These are phyloP conservation scores for Dendrocalamus sinicus DNA, from an alignment of 176 grass and related monocot species.

Conservation along the genomic window DNA sequence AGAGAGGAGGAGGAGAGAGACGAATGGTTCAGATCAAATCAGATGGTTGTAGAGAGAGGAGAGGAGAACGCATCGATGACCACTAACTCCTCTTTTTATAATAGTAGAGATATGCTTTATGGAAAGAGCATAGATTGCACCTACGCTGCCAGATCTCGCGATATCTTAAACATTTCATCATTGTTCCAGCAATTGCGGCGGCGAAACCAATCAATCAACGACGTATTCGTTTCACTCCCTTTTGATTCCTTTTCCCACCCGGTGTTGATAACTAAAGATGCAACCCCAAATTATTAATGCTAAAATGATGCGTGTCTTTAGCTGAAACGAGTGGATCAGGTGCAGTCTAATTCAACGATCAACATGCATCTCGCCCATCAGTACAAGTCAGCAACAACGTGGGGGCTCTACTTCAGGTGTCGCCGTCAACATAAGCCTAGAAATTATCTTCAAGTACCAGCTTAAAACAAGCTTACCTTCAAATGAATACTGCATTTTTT, in stretches of 20 bases:
- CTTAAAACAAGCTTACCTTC: too few species aligned
- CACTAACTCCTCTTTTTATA: too few species aligned
- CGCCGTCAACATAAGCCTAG: neutral
- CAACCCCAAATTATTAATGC: neutral
- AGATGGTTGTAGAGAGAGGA: too few species aligned
- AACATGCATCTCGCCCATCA: neutral
- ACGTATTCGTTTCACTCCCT: neutral
- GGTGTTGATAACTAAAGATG: neutral
- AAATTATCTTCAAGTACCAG: neutral
- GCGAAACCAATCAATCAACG: slow-evolving; percentile 8
- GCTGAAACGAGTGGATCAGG: neutral
- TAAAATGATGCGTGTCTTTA: neutral
- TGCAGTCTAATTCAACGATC: neutral
- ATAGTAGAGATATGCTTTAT: too few species aligned
- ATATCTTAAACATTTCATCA: neutral
- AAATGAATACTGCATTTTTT: too few species aligned
- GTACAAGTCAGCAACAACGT: neutral
- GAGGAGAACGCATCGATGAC: too few species aligned
- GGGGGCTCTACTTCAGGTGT: neutral
- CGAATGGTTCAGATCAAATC: too few species aligned
- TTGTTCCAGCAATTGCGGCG: slow-evolving; percentile 7
- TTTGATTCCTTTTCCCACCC: neutral
- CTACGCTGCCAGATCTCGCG: neutral
- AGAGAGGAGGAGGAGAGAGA: too few species aligned
- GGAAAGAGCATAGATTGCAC: neutral